Evolutionary conservation across 495 filamentous ascomycete species (phyloP).

Genomic region (Podospora didyma): DNA sequence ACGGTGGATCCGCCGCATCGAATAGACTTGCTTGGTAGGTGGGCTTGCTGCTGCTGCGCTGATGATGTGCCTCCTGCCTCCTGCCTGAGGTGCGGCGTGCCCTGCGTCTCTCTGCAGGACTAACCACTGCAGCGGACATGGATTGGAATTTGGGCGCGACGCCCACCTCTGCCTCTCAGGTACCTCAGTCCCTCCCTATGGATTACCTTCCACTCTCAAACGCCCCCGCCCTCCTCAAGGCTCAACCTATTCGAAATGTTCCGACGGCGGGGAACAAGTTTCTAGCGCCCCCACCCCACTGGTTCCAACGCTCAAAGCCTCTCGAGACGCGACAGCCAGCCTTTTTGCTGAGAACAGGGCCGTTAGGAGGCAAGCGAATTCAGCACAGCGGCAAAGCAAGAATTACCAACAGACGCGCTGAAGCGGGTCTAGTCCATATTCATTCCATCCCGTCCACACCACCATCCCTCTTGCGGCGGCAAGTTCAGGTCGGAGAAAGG

Average conservation of each 20-base stretch:
- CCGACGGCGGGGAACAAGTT: background rate
- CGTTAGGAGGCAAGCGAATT: no score
- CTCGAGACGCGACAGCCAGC: background rate
- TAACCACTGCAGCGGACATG: background rate
- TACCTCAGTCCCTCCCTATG: background rate
- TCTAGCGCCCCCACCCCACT: no score
- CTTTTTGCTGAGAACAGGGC: background rate
- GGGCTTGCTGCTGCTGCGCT: background rate
- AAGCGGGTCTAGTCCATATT: background rate
- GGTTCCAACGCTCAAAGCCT: background rate
- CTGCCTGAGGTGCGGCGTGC: no score
- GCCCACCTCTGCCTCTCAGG: background rate
- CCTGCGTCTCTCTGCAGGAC: background rate
- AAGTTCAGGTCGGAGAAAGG: no score
- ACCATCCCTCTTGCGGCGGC: no score
- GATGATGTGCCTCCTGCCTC: background rate
- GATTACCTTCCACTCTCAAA: no score
- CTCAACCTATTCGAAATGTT: background rate
- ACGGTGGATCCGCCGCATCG: background rate
- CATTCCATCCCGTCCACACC: background rate
- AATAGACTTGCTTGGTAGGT: background rate
- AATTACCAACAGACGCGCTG: no score
- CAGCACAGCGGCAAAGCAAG: no score
- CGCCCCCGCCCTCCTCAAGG: background rate
- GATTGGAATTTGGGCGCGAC: background rate